Conservation (phyloP, 306 rosid species). For the Pueraria montana region DNA sequence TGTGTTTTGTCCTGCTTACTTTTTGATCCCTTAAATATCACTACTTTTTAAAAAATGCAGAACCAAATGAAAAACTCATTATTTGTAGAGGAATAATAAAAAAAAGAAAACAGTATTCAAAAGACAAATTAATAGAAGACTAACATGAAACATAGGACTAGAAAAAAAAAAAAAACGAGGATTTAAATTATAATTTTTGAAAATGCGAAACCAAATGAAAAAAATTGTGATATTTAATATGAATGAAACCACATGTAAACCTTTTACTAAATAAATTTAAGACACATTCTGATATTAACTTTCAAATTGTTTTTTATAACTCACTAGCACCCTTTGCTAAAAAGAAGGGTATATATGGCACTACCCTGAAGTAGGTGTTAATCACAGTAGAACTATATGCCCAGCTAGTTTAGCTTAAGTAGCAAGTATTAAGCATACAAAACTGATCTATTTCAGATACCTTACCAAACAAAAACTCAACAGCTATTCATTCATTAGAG, state of each 20-base stretch:
- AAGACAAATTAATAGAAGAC: no score
- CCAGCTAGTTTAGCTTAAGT: not conserved
- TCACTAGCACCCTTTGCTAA: not conserved
- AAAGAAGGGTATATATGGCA: not conserved
- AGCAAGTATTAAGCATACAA: not conserved
- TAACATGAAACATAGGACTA: no score
- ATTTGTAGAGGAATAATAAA: no score
- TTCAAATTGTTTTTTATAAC: no score
- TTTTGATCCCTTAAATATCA: no score
- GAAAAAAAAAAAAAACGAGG: no score
- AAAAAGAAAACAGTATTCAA: no score
- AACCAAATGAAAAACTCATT: no score
- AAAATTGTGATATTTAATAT: not conserved
- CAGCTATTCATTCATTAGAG: not conserved
- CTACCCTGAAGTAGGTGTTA: not conserved
- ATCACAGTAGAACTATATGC: not conserved
- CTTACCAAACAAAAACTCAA: conserved; percentile 12
- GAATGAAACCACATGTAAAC: not conserved
- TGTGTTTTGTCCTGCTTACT: no score
- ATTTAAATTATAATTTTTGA: no score
- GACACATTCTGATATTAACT: not conserved
- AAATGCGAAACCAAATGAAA: not conserved
- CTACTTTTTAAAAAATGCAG: no score
- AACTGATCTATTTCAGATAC: conserved; percentile 19
- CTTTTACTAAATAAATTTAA: not conserved